Conservation (phyloP, 2,329 filamentous ascomycete genomes). For the Fusarium armeniacum region DNA sequence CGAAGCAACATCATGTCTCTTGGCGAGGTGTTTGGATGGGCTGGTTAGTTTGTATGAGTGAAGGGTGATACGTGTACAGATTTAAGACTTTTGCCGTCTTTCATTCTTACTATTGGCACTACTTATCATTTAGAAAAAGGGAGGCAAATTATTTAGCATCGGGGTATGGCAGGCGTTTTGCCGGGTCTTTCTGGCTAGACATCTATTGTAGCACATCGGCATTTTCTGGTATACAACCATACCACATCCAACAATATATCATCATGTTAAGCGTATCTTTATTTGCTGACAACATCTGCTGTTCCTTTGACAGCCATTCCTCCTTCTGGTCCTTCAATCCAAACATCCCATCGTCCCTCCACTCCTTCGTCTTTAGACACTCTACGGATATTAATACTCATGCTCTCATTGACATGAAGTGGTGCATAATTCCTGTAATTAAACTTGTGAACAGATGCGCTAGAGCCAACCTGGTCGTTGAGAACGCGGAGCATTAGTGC, state of each 20-base stretch:
- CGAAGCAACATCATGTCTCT: slow-evolving; percentile 84
- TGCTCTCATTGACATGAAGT: slow-evolving; percentile 78
- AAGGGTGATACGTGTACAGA: slow-evolving; percentile 22
- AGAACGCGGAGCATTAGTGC: slow-evolving; percentile 81
- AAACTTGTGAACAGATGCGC: slow-evolving; percentile 65
- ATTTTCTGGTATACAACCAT: slow-evolving; percentile 29
- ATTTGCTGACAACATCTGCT: slow-evolving; percentile 46
- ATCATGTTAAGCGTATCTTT: not conserved
- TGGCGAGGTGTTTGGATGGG: slow-evolving; percentile 89
- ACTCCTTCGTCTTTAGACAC: slow-evolving; percentile 52
- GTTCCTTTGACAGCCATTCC: slow-evolving; percentile 74
- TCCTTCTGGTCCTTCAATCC: slow-evolving; percentile 63
- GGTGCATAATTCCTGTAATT: slow-evolving; percentile 87
- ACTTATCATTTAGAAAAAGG: slow-evolving; percentile 5
- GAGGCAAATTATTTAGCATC: slow-evolving; percentile 12
- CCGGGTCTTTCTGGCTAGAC: slow-evolving; percentile 20
- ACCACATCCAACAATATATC: not conserved
- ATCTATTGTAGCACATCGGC: slow-evolving; percentile 31
- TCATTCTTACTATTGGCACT: slow-evolving; percentile 3
- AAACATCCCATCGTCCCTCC: slow-evolving; percentile 57
- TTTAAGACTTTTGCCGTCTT: not conserved
- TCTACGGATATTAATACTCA: slow-evolving; percentile 76
- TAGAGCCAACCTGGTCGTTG: slow-evolving; percentile 38
- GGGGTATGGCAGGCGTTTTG: slow-evolving; percentile 23
- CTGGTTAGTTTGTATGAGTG: slow-evolving; percentile 56